Evolutionary conservation across 768 basidiomycete species (phyloP).

Genomic region (Pisolithus albus): DNA sequence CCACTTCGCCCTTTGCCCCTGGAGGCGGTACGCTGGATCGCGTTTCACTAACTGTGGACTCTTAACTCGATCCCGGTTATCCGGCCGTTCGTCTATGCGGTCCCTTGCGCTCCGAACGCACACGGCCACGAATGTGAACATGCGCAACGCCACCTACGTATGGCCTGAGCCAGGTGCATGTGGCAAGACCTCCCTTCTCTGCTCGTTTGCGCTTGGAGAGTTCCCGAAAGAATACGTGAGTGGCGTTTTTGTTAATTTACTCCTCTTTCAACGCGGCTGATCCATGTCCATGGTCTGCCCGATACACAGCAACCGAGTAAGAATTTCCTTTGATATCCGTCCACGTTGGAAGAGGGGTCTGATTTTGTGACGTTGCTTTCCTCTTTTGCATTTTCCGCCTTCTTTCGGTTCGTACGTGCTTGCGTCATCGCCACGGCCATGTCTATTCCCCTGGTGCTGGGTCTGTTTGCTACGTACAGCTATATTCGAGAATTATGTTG

Average conservation of each 20-base stretch:
- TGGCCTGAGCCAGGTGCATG: slow-evolving; percentile 62
- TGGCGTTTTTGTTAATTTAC: slow-evolving; percentile 10
- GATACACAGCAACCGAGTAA: slow-evolving; percentile 42
- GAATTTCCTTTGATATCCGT: slow-evolving; percentile 3
- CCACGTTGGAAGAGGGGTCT: neutral
- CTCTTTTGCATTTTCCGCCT: neutral
- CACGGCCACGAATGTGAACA: neutral
- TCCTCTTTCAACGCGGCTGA: neutral
- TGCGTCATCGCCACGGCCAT: neutral
- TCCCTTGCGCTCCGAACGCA: neutral
- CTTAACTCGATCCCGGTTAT: neutral
- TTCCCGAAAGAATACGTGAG: slow-evolving; percentile 94
- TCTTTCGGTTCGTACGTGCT: neutral
- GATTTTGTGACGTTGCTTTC: neutral
- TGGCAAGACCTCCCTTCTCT: slow-evolving; percentile 89
- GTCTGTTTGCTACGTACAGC: slow-evolving; percentile 39
- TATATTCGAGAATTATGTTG: slow-evolving; percentile 98
- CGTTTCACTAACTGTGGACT: no score
- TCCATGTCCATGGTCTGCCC: slow-evolving; percentile 1
- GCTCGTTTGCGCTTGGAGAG: slow-evolving; percentile 89
- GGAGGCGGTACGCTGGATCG: no score
- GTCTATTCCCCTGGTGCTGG: neutral
- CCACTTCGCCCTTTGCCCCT: slow-evolving; percentile 2
- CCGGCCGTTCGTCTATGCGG: neutral
- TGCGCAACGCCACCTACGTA: slow-evolving; percentile 10